Conservation (phyloP, 345 rosid species). For the Eucalyptus cloeziana region DNA sequence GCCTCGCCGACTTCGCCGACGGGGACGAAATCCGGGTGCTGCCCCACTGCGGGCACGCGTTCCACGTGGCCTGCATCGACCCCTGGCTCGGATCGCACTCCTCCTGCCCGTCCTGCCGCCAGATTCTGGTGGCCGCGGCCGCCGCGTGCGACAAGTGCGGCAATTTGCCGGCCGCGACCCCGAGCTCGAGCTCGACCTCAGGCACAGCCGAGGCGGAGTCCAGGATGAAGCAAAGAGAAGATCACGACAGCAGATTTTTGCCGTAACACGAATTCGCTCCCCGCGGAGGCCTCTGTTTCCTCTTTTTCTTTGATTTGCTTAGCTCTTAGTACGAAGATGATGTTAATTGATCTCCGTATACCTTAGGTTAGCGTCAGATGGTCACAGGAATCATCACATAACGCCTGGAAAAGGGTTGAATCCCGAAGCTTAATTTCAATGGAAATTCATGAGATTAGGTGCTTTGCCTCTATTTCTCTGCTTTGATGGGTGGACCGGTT, state of each 20-base stretch:
- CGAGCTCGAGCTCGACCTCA: neutral
- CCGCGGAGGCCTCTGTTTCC: neutral
- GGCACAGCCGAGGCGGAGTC: neutral
- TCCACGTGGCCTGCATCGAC: conserved; percentile 85
- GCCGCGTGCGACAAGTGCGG: conserved; percentile 18
- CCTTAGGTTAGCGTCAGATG: neutral
- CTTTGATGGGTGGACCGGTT: neutral
- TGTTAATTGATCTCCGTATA: neutral
- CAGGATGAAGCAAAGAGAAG: neutral
- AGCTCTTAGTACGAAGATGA: neutral
- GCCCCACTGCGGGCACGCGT: conserved; percentile 87
- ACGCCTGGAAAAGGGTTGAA: neutral
- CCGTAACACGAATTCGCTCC: neutral
- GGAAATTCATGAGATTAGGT: neutral
- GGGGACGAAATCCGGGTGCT: conserved; percentile 81
- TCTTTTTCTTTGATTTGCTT: neutral
- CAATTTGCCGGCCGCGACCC: neutral
- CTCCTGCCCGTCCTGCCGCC: conserved; percentile 80
- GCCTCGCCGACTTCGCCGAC: conserved; percentile 49
- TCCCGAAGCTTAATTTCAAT: neutral
- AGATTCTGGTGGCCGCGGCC: conserved; percentile 12
- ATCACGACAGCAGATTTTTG: neutral
- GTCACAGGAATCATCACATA: neutral
- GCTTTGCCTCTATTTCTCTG: neutral
- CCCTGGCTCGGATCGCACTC: conserved; percentile 92